Conservation (phyloP, 2,329 filamentous ascomycete genomes). For the Tolypocladium guangdongense region DNA sequence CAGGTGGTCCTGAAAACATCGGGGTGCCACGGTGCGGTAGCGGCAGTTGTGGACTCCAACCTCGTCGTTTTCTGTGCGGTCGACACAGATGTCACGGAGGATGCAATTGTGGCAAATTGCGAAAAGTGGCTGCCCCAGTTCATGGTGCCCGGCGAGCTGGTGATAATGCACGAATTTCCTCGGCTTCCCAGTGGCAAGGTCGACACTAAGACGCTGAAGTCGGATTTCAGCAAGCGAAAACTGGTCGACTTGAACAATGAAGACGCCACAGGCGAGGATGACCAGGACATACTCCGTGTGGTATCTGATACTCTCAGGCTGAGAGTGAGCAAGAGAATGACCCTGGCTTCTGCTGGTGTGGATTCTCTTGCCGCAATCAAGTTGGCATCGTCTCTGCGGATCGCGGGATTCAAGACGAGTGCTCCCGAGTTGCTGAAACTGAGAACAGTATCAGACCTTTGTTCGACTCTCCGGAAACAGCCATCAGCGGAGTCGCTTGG, state of each 20-base stretch:
- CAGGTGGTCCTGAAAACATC: constrained; percentile 51
- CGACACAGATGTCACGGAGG: constrained; percentile 22
- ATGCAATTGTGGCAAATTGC: constrained; percentile 48
- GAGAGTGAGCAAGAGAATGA: constrained; percentile 23
- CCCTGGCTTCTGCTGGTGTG: constrained; percentile 44
- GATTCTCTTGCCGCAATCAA: constrained; percentile 46
- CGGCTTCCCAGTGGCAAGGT: constrained; percentile 76
- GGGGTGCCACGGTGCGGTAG: constrained; percentile 55
- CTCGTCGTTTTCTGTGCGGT: constrained; percentile 67
- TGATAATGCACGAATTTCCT: constrained; percentile 55
- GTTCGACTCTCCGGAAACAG: constrained; percentile 3
- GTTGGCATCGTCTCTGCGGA: constrained; percentile 53
- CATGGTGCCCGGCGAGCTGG: constrained; percentile 71
- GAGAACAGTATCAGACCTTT: constrained; percentile 27
- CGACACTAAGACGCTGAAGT: constrained; percentile 54
- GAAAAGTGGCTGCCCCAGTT: constrained; percentile 66
- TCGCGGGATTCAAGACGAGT: constrained; percentile 40
- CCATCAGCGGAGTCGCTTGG: background rate
- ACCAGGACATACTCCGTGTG: constrained; percentile 24
- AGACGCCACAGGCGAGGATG: constrained; percentile 4
- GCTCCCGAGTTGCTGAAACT: constrained; percentile 52
- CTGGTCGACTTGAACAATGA: constrained; percentile 1
- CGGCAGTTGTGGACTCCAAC: constrained; percentile 53
- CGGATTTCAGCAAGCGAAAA: constrained; percentile 27
- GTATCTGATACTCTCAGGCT: constrained; percentile 30